phyloP scores from a whole-genome alignment of 1,139 yeast genomes.

The Lizanozyma gosingica region DNA sequence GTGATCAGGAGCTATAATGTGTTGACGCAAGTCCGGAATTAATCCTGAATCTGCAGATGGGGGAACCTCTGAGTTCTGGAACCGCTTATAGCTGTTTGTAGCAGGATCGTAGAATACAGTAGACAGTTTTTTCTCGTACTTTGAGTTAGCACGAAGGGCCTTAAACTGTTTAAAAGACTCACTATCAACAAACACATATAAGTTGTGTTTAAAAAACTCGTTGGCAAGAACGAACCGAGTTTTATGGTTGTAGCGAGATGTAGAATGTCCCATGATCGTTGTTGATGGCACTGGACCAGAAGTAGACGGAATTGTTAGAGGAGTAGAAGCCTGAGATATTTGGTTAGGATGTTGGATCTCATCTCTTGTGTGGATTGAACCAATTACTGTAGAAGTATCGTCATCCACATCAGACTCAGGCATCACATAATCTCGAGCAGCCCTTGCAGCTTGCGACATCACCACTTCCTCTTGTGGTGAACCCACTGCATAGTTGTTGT shows the following conservation, averaged over 20 bases:
- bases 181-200: conserved; percentile 22
- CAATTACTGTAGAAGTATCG: background rate
- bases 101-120: conserved; percentile 7
- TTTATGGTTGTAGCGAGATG: conserved; percentile 16
- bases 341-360: too few species aligned
- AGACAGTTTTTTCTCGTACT: conserved; percentile 14
- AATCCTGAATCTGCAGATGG: conserved; percentile 1
- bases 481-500: background rate
- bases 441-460: background rate
- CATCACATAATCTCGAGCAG: background rate
- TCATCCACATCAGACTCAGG: background rate
- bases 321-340: background rate
- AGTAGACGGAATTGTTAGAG: conserved; percentile 6
- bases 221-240: conserved; percentile 21
- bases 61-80: background rate
- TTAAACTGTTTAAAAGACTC: conserved; percentile 25
- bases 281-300: background rate
- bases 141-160: conserved; percentile 15
- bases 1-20: conserved; percentile 24
- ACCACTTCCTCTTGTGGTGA: background rate
- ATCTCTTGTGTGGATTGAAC: background rate
- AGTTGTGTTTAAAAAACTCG: conserved; percentile 24
- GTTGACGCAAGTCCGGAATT: conserved; percentile 12
- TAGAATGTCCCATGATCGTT: conserved; percentile 8
- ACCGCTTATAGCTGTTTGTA: background rate